Evolutionary conservation across 2,329 filamentous ascomycete species (phyloP).

Genomic region (Colletotrichum sp.): DNA sequence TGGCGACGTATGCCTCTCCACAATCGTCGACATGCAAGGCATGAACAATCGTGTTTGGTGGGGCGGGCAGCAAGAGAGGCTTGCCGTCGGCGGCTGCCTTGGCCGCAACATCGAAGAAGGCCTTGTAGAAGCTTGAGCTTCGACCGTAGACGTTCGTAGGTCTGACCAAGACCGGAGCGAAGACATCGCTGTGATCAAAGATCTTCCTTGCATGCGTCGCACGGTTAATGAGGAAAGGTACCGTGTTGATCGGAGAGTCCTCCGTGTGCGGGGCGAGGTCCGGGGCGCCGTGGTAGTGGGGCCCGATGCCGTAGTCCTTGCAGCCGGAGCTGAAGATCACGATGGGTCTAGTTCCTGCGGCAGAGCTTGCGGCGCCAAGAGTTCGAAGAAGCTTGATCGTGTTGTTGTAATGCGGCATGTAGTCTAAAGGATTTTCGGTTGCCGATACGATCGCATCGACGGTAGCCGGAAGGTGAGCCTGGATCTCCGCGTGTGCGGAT

Average conservation of each 20-base stretch:
- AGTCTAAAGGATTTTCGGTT: slow-evolving; percentile 44
- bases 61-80: slow-evolving; percentile 34
- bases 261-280: slow-evolving; percentile 47
- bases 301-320: slow-evolving; percentile 51
- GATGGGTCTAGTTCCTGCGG: slow-evolving; percentile 38
- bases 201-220: slow-evolving; percentile 35
- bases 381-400: slow-evolving; percentile 36
- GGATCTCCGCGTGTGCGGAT: slow-evolving; percentile 30
- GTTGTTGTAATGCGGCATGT: slow-evolving; percentile 42
- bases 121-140: slow-evolving; percentile 48
- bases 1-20: slow-evolving; percentile 49
- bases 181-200: slow-evolving; percentile 41
- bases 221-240: slow-evolving; percentile 32
- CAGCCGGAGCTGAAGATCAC: slow-evolving; percentile 53
- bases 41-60: slow-evolving; percentile 46
- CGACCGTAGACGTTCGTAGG: slow-evolving; percentile 54
- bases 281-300: slow-evolving; percentile 35
- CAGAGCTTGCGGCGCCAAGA: slow-evolving; percentile 36
- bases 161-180: slow-evolving; percentile 48
- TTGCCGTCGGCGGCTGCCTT: not conserved
- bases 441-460: slow-evolving; percentile 49
- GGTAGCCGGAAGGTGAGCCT: slow-evolving; percentile 26
- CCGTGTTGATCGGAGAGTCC: slow-evolving; percentile 38
- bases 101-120: slow-evolving; percentile 39
- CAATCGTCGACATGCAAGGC: slow-evolving; percentile 55